Base-by-base conservation (phyloP, 257 asterid species). In the Eucommia ulmoides region DNA sequence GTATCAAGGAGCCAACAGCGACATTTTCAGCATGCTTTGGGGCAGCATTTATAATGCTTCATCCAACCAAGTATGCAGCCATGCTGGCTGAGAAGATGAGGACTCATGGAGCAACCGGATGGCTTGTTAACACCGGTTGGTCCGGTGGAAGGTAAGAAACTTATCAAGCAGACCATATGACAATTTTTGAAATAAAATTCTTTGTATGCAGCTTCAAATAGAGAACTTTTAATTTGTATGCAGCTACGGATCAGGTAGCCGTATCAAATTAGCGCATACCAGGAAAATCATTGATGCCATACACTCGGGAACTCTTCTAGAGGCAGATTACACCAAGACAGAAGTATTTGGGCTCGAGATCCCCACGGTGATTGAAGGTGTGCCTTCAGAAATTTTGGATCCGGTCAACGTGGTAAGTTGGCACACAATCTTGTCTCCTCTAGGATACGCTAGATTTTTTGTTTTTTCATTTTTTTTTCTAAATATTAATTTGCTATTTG, bases 121-220 rank as follows among this genome's bases (percentile, higher is more conserved):
- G 95, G 95, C 97, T 88, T 22, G 95, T 88, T 18, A 83, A 87
- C 69, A 87, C 96, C 20, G 96, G 96, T 49, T 87, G 96, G 96
- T 82, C 96, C 1, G 93, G 87, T 25, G 96, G 96, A 72, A 87
- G 96, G 93, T 86, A 80, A 41, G 57, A 8, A 26, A 6, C 41
- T 24, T 7, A 19, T 10, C 41, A 12, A 2, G n/a, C n/a, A n/a
- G n/a, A n/a, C n/a, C n/a, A n/a, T n/a, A n/a, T n/a, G n/a, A n/a
- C n/a, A n/a, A n/a, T n/a, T n/a, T n/a, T n/a, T n/a, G n/a, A n/a
- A n/a, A n/a, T n/a, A n/a, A n/a, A n/a, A n/a, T n/a, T n/a, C n/a
- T n/a, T n/a, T n/a, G n/a, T n/a, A n/a, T n/a, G n/a, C n/a, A n/a
- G n/a, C n/a, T n/a, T n/a, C n/a, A n/a, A n/a, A n/a, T n/a, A n/a